These are phyloP conservation scores for Termitomyces titanicus DNA, from an alignment of 768 basidiomycete species.

Conservation along the genomic window DNA sequence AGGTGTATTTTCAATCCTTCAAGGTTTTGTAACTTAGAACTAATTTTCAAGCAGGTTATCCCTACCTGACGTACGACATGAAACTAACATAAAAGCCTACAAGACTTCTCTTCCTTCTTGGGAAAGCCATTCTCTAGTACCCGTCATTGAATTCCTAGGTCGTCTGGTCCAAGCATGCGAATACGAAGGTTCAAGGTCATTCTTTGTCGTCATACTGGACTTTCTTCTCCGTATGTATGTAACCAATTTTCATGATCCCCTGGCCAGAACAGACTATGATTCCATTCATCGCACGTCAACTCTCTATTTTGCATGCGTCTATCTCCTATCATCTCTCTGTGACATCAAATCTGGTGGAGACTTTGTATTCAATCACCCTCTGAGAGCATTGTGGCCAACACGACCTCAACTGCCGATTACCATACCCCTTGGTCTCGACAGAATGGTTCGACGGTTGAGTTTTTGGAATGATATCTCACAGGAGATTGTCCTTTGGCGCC, in stretches of 20 bases:
- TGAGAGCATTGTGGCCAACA: slow-evolving; percentile 6
- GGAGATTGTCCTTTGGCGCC: slow-evolving; percentile 1
- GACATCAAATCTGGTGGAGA: background rate
- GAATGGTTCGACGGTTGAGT: background rate
- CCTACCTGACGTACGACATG: background rate
- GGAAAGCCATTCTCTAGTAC: slow-evolving; percentile 8
- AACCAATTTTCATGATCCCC: slow-evolving; percentile 5
- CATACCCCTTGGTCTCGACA: background rate
- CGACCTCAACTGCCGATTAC: slow-evolving; percentile 1
- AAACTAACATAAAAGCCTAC: slow-evolving; percentile 3
- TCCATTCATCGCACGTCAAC: slow-evolving; percentile 1
- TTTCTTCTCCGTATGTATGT: slow-evolving; percentile 9
- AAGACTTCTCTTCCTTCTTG: background rate
- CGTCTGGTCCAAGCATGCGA: background rate
- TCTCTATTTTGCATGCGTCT: background rate
- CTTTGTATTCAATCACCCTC: background rate
- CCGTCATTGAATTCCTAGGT: slow-evolving; percentile 5
- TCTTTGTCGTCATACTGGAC: background rate
- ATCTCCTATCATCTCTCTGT: background rate
- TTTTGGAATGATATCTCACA: background rate
- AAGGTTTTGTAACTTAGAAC: background rate
- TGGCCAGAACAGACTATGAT: slow-evolving; percentile 4
- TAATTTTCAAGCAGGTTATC: background rate
- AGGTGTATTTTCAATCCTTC: background rate
- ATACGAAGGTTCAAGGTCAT: background rate